These are phyloP conservation scores for Hymenoscyphus scutula DNA, from an alignment of 2,329 filamentous ascomycete genomes.

Conservation along the genomic window DNA sequence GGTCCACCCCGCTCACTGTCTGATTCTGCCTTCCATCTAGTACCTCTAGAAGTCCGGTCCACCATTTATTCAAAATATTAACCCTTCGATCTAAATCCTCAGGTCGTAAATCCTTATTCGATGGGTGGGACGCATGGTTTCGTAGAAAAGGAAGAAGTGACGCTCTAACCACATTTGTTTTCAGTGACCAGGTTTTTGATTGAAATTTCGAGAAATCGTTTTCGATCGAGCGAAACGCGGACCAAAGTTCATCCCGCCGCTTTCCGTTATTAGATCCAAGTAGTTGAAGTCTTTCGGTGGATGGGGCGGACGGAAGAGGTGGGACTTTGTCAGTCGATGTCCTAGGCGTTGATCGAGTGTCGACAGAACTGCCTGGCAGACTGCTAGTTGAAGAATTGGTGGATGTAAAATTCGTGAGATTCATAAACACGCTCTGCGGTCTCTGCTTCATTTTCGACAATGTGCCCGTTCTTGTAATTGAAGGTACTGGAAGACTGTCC, in stretches of 20 bases:
- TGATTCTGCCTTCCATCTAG: slow-evolving; percentile 67
- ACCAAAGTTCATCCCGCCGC: slow-evolving; percentile 69
- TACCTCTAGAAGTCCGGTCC: slow-evolving; percentile 67
- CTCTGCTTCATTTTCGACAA: slow-evolving; percentile 31
- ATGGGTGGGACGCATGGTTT: slow-evolving; percentile 57
- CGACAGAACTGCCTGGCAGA: slow-evolving; percentile 44
- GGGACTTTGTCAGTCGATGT: slow-evolving; percentile 47
- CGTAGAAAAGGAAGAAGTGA: slow-evolving; percentile 64
- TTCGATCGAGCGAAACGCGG: slow-evolving; percentile 64
- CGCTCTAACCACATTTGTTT: slow-evolving; percentile 65
- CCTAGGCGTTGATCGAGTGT: slow-evolving; percentile 43
- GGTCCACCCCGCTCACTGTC: slow-evolving; percentile 66
- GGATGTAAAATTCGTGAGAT: slow-evolving; percentile 31
- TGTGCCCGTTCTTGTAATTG: slow-evolving; percentile 19
- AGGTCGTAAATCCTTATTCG: slow-evolving; percentile 56
- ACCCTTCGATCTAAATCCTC: slow-evolving; percentile 68
- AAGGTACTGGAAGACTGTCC: slow-evolving; percentile 25
- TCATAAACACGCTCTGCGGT: slow-evolving; percentile 34
- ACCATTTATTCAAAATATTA: slow-evolving; percentile 72
- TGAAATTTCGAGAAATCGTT: slow-evolving; percentile 68
- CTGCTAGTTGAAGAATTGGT: slow-evolving; percentile 37
- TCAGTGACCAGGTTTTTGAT: slow-evolving; percentile 64
- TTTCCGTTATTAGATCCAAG: slow-evolving; percentile 38
- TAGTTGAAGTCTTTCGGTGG: slow-evolving; percentile 37
- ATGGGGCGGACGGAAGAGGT: slow-evolving; percentile 42